Percentiles rank a stretch among this genome's conserved stretches.
Evolutionary conservation across 176 grass and related monocot genomes (phyloP).

Genomic region (Aegilops bicornis): DNA sequence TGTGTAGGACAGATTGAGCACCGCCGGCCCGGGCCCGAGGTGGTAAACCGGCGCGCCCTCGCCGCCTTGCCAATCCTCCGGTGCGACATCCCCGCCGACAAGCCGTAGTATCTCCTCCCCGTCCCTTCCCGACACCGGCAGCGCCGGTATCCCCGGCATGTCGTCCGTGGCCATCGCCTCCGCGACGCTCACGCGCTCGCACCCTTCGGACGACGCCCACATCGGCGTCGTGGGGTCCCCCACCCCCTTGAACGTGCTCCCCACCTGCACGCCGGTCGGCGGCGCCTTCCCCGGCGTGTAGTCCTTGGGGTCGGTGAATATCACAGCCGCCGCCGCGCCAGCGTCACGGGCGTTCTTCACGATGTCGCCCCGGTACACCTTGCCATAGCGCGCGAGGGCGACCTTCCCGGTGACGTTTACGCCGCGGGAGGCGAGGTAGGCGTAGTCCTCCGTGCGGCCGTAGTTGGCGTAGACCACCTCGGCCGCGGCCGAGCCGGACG

Average conservation of each 20-base stretch:
- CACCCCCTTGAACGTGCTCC: constrained; percentile 51
- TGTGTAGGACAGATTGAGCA: constrained; percentile 12
- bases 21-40: constrained; percentile 70
- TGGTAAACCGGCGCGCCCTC: constrained; percentile 42
- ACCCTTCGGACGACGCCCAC: constrained; percentile 69
- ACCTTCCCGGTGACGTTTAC: constrained; percentile 74
- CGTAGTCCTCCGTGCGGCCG: constrained; percentile 78
- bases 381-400: constrained; percentile 63
- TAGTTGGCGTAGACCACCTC: constrained; percentile 82
- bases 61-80: constrained; percentile 83
- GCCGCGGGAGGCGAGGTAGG: constrained; percentile 47
- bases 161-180: constrained; percentile 59
- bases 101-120: constrained; percentile 61
- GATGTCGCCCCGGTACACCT: constrained; percentile 86
- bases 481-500: constrained; percentile 61
- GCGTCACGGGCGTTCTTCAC: constrained; percentile 63
- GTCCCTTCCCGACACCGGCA: constrained; percentile 78
- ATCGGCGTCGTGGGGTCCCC: constrained; percentile 84
- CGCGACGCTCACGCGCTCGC: constrained; percentile 60
- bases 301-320: constrained; percentile 84
- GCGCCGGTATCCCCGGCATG: constrained; percentile 65
- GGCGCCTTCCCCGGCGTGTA: constrained; percentile 55
- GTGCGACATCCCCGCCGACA: constrained; percentile 57
- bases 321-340: constrained; percentile 60
- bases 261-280: constrained; percentile 72